Conservation (phyloP, 768 basidiomycete species). For the Trametes elegans region DNA sequence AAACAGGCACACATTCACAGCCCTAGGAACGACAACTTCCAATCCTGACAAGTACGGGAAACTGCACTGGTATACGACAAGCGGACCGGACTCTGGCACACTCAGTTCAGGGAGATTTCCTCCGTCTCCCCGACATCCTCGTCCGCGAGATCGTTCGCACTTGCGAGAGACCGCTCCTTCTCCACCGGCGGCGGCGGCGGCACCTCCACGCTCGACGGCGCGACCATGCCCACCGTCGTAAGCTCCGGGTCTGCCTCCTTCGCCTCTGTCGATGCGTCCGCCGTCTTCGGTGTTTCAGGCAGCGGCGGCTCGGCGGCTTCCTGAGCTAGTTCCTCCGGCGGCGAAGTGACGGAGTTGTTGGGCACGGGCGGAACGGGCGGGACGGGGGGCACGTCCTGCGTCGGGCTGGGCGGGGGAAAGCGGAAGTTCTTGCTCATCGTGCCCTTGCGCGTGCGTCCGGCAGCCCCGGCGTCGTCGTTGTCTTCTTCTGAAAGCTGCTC, state of each 20-base stretch:
- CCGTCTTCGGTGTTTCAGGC: conserved; percentile 7
- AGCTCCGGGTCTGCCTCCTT: conserved; percentile 19
- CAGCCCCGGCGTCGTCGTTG: conserved; percentile 14
- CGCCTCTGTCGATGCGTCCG: neutral
- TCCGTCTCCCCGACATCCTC: conserved; percentile 80
- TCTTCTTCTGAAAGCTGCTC: conserved; percentile 34
- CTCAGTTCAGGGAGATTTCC: conserved; percentile 48
- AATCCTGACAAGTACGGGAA: neutral
- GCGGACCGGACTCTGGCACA: too few relatives aligned
- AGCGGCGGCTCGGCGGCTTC: conserved; percentile 17
- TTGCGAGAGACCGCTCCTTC: conserved; percentile 51
- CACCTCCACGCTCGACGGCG: conserved; percentile 68
- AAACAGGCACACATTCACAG: neutral
- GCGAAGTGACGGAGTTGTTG: neutral
- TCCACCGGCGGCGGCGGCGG: conserved; percentile 79
- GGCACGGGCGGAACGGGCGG: conserved; percentile 30
- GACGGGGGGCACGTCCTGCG: conserved; percentile 30
- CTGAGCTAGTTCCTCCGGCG: neutral
- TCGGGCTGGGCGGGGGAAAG: conserved; percentile 31
- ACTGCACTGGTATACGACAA: neutral
- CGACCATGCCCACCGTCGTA: conserved; percentile 38
- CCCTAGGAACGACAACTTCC: neutral
- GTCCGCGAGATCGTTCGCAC: conserved; percentile 50
- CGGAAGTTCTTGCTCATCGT: conserved; percentile 60
- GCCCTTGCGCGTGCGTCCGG: conserved; percentile 45